Evolutionary conservation across 495 filamentous ascomycete species (phyloP).

Genomic region (Aspergillus indologenus): DNA sequence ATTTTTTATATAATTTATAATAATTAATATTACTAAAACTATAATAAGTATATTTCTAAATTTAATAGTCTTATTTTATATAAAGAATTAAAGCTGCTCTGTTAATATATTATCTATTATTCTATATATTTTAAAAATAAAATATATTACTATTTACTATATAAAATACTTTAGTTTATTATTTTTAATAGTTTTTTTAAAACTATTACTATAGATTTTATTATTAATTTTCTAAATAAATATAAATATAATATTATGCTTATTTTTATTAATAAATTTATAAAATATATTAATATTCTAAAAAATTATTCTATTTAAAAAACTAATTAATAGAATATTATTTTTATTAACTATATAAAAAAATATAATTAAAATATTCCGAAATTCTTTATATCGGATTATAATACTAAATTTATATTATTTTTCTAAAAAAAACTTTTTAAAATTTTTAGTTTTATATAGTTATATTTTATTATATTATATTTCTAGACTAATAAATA

Average conservation of each 20-base stretch:
- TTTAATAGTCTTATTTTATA: too few species aligned
- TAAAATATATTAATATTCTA: neutral
- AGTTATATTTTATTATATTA: neutral
- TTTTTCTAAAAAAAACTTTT: neutral
- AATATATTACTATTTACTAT: too few species aligned
- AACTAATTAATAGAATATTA: neutral
- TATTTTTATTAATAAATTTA: slow-evolving; percentile 1
- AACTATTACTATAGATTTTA: neutral
- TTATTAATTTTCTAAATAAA: too few species aligned
- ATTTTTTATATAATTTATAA: too few species aligned
- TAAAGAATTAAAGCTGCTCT: too few species aligned
- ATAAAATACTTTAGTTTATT: too few species aligned
- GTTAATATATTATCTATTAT: too few species aligned
- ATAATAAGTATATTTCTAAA: too few species aligned
- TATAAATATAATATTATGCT: neutral
- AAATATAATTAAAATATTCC: neutral
- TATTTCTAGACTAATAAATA: neutral
- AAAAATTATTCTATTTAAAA: neutral
- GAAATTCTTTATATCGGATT: neutral
- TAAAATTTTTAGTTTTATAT: neutral
- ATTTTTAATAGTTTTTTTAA: too few species aligned
- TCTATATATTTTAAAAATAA: too few species aligned
- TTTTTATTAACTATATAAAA: neutral
- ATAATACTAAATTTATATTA: neutral
- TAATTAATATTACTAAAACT: too few species aligned